Conservation (phyloP, 1,139 yeast genomes). For the Pneumocystis canis region DNA sequence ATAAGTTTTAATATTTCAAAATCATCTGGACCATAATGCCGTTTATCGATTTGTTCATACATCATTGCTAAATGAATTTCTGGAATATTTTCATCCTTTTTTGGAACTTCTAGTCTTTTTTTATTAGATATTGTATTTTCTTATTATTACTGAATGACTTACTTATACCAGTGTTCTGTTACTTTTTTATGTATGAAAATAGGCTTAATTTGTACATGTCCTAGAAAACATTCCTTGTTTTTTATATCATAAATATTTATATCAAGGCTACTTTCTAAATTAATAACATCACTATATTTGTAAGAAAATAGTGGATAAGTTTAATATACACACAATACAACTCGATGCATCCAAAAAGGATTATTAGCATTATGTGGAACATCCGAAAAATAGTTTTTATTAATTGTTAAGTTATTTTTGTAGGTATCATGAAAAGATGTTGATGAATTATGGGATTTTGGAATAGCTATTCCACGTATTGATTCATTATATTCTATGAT, state of each 20-base stretch:
- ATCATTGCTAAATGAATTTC: slow-evolving; percentile 61
- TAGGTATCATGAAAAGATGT: slow-evolving; percentile 16
- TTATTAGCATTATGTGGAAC: slow-evolving; percentile 34
- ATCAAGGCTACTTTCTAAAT: slow-evolving; percentile 67
- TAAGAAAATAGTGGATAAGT: not conserved
- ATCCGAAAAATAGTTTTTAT: slow-evolving; percentile 9
- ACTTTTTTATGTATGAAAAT: slow-evolving; percentile 32
- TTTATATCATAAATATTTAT: slow-evolving; percentile 77
- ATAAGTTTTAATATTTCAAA: slow-evolving; percentile 65
- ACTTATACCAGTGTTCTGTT: slow-evolving; percentile 49
- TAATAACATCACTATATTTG: slow-evolving; percentile 44
- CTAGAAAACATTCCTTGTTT: slow-evolving; percentile 68
- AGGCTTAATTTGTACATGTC: slow-evolving; percentile 66
- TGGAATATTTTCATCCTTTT: slow-evolving; percentile 66
- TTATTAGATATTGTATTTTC: not conserved
- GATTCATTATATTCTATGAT: slow-evolving; percentile 4
- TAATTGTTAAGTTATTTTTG: slow-evolving; percentile 15
- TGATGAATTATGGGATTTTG: slow-evolving; percentile 14
- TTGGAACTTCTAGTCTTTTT: slow-evolving; percentile 13
- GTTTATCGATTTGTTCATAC: slow-evolving; percentile 53
- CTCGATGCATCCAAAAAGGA: slow-evolving; percentile 83
- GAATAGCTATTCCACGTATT: slow-evolving; percentile 9
- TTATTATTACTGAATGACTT: slow-evolving; percentile 42
- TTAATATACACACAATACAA: slow-evolving; percentile 37
- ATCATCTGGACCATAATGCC: slow-evolving; percentile 62